Percentiles rank a stretch among this genome's conserved stretches.
Evolutionary conservation across 768 basidiomycete genomes (phyloP).

Genomic region (Pleurotus citrinopileatus): DNA sequence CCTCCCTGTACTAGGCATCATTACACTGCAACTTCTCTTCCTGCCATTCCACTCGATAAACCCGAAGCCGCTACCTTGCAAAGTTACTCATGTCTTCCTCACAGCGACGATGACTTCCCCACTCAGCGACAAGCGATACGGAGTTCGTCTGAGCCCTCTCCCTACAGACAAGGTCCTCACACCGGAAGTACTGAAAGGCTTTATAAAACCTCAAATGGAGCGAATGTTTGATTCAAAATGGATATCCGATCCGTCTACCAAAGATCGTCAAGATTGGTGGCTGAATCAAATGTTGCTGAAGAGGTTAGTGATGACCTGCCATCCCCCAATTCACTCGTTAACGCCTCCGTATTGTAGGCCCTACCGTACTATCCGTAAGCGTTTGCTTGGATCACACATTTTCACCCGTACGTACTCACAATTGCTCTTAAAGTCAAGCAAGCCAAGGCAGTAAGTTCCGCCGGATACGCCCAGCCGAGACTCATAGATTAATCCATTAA

Average conservation of each 20-base stretch:
- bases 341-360: constrained; percentile 19
- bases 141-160: constrained; percentile 4
- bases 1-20: constrained; percentile 27
- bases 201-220: constrained; percentile 26
- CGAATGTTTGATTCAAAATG: constrained; percentile 4
- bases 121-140: constrained; percentile 5
- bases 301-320: constrained; percentile 17
- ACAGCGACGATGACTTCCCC: constrained; percentile 26
- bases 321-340: background rate
- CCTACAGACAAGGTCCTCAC: constrained; percentile 18
- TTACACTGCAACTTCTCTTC: constrained; percentile 42
- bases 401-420: constrained; percentile 1
- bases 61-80: constrained; percentile 36
- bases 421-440: constrained; percentile 26
- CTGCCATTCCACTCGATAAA: constrained; percentile 34
- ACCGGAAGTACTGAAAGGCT: constrained; percentile 26
- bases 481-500: background rate
- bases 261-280: constrained; percentile 16
- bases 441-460: constrained; percentile 25
- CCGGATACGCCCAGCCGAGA: background rate
- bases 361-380: constrained; percentile 26
- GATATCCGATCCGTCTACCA: constrained; percentile 1
- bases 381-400: background rate
- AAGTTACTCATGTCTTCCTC: constrained; percentile 38
- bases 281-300: constrained; percentile 14